Base-by-base conservation (phyloP, 116 monocot genomes). In the Posidonia oceanica region DNA sequence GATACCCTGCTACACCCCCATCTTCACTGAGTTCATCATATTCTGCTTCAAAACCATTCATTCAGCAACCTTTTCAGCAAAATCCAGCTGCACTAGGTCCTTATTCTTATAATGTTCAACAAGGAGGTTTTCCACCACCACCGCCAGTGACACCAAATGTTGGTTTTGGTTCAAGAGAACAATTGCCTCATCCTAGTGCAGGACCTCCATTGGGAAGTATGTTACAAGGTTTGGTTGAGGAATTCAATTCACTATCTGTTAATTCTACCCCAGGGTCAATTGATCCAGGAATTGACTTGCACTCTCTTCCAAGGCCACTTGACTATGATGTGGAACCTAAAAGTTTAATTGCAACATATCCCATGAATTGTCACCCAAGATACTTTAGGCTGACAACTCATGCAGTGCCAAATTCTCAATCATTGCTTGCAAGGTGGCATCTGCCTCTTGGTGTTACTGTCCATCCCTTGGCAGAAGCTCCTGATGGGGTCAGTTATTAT, bases 371-470 rank as follows among this genome's bases (percentile, higher is more conserved):
- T 68, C 84, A 93, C 57, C 84, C 83, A 40, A 87, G 88, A 84
- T 93, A 79, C 71, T 81, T 98, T n/a, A 76, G 90, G 75, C 58
- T 98, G 80, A 98, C 98, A 66, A 98, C 88, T 56, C 80, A 88
- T 77, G 84, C 98, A 10, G 69, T 98, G 64, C 98, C 98, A 15
- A 90, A 73, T 80, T 98, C 93, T 56, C 98, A 98, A 73, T 98
- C 98, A 39, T 66, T 98, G 75, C 76, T 80, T 77, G 69, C 90
- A 39, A 85, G 98, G 70, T 98, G 98, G 98, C 98, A 98, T 84
- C 81, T 98, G 66, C 93, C 98, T 73, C 80, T 98, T 79, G 98
- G 98, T 76, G 88, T 80, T 41, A 79, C 90, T 67, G 88, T 98
- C 74, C 86, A 90, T 85, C 98, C 98, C 75, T 69, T 98, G 36